Percentiles rank a stretch among this genome's conserved stretches.
Evolutionary conservation across 352 stramenopile genomes (phyloP).

Genomic region (Phytopythium mirpurense): DNA sequence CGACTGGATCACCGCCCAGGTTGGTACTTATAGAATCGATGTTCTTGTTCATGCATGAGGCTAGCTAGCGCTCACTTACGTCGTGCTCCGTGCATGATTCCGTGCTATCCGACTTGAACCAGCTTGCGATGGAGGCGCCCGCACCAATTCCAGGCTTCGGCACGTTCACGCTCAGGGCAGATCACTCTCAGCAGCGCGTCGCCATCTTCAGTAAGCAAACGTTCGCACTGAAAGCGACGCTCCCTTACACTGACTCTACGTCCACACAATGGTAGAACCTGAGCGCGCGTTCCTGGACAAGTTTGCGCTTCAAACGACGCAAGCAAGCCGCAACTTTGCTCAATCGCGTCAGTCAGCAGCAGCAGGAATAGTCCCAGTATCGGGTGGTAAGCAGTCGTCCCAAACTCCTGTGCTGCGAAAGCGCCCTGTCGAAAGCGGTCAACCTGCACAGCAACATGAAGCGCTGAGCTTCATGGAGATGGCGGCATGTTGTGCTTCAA

Average conservation of each 20-base stretch:
- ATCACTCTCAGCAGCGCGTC: constrained; percentile 52
- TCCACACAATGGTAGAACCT: constrained; percentile 28
- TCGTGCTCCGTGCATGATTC: background rate
- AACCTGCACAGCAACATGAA: background rate
- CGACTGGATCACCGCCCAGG: constrained; percentile 67
- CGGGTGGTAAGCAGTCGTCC: background rate
- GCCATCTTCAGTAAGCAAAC: constrained; percentile 58
- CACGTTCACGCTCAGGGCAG: constrained; percentile 38
- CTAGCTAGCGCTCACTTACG: too few relatives aligned
- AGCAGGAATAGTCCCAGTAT: background rate
- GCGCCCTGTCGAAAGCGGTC: background rate
- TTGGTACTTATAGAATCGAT: constrained; percentile 2
- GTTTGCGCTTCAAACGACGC: constrained; percentile 28
- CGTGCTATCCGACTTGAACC: background rate
- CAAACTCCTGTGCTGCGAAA: background rate
- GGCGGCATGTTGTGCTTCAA: constrained; percentile 48
- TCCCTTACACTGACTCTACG: too few relatives aligned
- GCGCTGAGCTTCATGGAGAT: constrained; percentile 68
- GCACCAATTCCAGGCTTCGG: constrained; percentile 69
- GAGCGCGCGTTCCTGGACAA: constrained; percentile 48
- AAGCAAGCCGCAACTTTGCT: background rate
- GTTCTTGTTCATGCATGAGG: background rate
- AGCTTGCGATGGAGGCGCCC: constrained; percentile 72
- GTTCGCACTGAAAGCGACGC: too few relatives aligned
- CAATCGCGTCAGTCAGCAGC: background rate